phyloP scores from a whole-genome alignment of 2,329 filamentous ascomycete species.

The Talaromyces sp. region DNA sequence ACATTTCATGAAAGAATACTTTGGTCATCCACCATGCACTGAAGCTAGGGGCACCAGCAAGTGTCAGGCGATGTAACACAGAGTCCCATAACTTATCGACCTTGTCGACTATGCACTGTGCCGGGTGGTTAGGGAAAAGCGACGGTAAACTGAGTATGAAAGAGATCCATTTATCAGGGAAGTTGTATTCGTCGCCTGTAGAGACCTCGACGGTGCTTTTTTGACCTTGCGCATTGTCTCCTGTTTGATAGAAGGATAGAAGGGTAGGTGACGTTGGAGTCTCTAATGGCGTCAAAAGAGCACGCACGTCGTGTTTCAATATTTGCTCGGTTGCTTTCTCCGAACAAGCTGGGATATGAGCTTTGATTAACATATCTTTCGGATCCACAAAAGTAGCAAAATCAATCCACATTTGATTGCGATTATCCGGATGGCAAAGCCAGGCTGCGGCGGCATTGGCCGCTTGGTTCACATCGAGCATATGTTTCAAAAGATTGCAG shows the following conservation, averaged over 20 bases:
- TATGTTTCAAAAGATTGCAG: conserved; percentile 77
- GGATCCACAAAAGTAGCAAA: conserved; percentile 52
- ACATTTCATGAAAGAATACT: conserved; percentile 93
- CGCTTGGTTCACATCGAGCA: conserved; percentile 85
- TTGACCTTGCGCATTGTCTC: conserved; percentile 31
- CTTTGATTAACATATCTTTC: conserved; percentile 39
- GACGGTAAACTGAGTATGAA: conserved; percentile 43
- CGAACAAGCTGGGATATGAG: conserved; percentile 41
- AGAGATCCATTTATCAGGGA: conserved; percentile 47
- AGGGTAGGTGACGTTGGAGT: conserved; percentile 29
- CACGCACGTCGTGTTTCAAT: conserved; percentile 44
- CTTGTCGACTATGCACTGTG: conserved; percentile 45
- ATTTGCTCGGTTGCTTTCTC: conserved; percentile 36
- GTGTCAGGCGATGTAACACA: conserved; percentile 43
- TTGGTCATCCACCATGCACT: conserved; percentile 69
- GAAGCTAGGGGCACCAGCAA: conserved; percentile 46
- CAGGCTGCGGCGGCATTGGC: conserved; percentile 93
- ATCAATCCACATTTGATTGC: conserved; percentile 93
- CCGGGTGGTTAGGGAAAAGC: conserved; percentile 40
- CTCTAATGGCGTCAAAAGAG: conserved; percentile 41
- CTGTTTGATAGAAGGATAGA: conserved; percentile 35
- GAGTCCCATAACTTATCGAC: conserved; percentile 44
- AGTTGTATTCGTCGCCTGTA: conserved; percentile 43
- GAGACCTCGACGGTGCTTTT: conserved; percentile 37
- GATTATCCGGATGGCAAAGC: conserved; percentile 81